These are phyloP conservation scores for Rhodosporidiobolus sp. DNA, from an alignment of 768 basidiomycete species.

Conservation along the genomic window DNA sequence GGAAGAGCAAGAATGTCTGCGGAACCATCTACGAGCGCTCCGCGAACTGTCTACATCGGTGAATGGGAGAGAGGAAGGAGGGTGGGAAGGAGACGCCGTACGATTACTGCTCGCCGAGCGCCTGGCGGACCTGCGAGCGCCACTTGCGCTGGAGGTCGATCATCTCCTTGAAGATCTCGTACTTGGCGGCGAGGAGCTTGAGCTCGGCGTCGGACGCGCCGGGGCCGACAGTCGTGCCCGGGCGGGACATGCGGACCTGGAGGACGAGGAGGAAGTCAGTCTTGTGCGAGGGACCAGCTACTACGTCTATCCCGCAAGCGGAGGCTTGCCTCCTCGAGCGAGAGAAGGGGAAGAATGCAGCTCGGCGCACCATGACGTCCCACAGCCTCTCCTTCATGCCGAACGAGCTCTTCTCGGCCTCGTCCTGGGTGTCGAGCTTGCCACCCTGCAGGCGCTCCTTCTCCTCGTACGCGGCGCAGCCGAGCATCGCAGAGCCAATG, in stretches of 20 bases:
- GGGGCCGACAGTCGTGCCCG: constrained; percentile 69
- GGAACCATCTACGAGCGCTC: too few relatives aligned
- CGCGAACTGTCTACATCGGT: too few relatives aligned
- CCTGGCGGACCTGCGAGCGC: constrained; percentile 69
- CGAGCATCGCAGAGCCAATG: constrained; percentile 89
- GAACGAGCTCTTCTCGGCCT: constrained; percentile 49
- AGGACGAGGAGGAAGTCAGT: neutral
- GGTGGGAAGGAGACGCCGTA: too few relatives aligned
- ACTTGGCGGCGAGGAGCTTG: constrained; percentile 81
- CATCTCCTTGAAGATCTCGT: constrained; percentile 82
- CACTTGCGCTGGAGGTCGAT: constrained; percentile 86
- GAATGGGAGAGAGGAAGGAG: too few relatives aligned
- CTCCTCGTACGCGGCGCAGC: constrained; percentile 67
- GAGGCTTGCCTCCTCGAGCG: neutral
- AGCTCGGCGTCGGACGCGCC: constrained; percentile 62
- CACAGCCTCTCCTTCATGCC: constrained; percentile 69
- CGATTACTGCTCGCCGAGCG: constrained; percentile 38
- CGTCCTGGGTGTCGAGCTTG: constrained; percentile 49
- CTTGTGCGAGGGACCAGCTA: too few relatives aligned
- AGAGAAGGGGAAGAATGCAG: neutral
- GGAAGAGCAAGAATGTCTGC: too few relatives aligned
- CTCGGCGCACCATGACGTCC: constrained; percentile 76
- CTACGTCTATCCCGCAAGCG: too few relatives aligned
- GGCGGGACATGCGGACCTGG: constrained; percentile 87
- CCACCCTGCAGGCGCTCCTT: constrained; percentile 45